Evolutionary conservation across 1,284 basidiomycete genomes (phyloP).

Genomic region (Amylostereum chailletii): DNA sequence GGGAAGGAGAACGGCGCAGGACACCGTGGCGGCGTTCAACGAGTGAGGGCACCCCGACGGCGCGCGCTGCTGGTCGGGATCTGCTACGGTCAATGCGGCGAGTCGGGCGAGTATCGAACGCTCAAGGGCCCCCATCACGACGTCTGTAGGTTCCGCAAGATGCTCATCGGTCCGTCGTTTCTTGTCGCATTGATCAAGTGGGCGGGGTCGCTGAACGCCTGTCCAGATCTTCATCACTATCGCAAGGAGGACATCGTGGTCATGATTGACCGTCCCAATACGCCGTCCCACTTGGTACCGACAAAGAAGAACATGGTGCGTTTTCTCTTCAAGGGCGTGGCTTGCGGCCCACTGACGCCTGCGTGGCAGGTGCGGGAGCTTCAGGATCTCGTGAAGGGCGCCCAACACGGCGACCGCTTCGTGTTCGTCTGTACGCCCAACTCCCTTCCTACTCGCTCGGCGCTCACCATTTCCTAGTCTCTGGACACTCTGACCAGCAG

Average conservation of each 20-base stretch:
- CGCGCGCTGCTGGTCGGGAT: slow-evolving; percentile 10
- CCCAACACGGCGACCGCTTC: slow-evolving; percentile 24
- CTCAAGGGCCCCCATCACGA: slow-evolving; percentile 9
- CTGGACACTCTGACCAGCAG: slow-evolving; percentile 24
- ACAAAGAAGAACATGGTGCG: slow-evolving; percentile 8
- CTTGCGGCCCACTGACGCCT: background rate
- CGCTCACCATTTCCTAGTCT: slow-evolving; percentile 14
- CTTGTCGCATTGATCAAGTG: no score
- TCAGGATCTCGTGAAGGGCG: slow-evolving; percentile 18
- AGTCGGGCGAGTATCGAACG: background rate
- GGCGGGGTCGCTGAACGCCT: background rate
- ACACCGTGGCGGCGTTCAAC: no score
- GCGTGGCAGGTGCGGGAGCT: slow-evolving; percentile 23
- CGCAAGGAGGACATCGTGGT: slow-evolving; percentile 16
- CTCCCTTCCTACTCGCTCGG: background rate
- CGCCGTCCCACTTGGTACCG: slow-evolving; percentile 1
- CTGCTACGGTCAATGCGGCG: background rate
- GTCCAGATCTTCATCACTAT: slow-evolving; percentile 20
- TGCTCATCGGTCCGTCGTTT: slow-evolving; percentile 8
- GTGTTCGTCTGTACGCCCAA: slow-evolving; percentile 28
- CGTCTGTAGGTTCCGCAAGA: slow-evolving; percentile 4
- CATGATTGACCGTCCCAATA: slow-evolving; percentile 19
- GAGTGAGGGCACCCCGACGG: background rate
- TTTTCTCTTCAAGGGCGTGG: background rate
- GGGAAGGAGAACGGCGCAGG: no score